These are phyloP conservation scores for Oryza longistaminata DNA, from an alignment of 176 grass and related monocot genomes.

Conservation along the genomic window DNA sequence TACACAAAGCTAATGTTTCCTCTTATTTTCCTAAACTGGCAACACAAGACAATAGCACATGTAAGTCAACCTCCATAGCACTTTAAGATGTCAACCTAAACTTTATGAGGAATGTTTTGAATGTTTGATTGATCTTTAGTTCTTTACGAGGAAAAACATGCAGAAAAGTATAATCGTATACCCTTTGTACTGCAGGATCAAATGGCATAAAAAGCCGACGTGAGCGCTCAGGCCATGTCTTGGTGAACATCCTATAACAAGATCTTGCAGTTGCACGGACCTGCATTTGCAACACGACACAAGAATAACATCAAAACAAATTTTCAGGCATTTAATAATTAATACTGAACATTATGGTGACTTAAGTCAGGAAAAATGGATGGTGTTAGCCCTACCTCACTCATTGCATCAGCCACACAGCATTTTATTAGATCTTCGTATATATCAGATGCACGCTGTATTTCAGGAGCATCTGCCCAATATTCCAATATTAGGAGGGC, in stretches of 20 bases:
- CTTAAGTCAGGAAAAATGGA: conserved; percentile 18
- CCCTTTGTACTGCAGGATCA: conserved; percentile 88
- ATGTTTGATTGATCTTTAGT: background rate
- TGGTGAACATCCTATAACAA: conserved; percentile 83
- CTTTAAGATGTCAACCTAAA: background rate
- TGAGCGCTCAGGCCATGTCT: conserved; percentile 84
- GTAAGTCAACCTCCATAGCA: background rate
- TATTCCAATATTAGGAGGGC: conserved; percentile 83
- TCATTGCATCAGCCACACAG: conserved; percentile 86
- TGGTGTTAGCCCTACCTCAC: conserved; percentile 62
- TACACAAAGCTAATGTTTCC: background rate
- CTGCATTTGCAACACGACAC: conserved; percentile 45
- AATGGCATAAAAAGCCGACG: conserved; percentile 69
- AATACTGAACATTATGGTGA: conserved; percentile 10
- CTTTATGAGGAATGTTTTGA: background rate
- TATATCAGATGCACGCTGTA: conserved; percentile 77
- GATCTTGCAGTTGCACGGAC: conserved; percentile 75
- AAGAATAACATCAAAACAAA: conserved; percentile 26
- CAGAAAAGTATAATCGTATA: conserved; percentile 46
- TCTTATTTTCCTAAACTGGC: conserved; percentile 2
- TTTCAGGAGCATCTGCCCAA: conserved; percentile 93
- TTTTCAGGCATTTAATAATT: conserved; percentile 3
- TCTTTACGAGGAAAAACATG: conserved; percentile 4
- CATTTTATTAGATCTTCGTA: conserved; percentile 91
- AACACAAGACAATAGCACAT: conserved; percentile 11